Conservation (phyloP, 2,329 filamentous ascomycete genomes). For the Purpureocillium lavendulum region DNA sequence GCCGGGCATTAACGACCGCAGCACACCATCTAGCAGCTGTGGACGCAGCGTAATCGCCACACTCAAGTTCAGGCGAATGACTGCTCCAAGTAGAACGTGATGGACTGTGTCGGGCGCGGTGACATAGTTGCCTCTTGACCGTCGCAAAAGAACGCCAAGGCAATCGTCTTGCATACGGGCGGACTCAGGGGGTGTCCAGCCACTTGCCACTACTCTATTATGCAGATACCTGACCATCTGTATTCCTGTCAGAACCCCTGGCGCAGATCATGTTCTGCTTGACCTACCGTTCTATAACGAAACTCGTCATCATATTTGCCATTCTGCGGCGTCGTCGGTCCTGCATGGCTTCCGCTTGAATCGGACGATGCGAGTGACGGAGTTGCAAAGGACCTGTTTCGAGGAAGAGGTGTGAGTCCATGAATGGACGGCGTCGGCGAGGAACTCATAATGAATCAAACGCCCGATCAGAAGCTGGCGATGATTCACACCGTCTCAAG, state of each 20-base stretch:
- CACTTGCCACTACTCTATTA: conserved; percentile 17
- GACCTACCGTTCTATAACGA: conserved; percentile 20
- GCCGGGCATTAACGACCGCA: conserved; percentile 27
- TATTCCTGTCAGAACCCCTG: not conserved
- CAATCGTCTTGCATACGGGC: conserved; percentile 11
- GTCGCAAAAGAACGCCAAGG: conserved; percentile 27
- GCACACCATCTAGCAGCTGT: conserved; percentile 35
- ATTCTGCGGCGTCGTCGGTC: conserved; percentile 1
- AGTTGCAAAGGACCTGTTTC: conserved; percentile 5
- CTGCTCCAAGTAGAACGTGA: conserved; percentile 28
- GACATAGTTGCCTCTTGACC: conserved; percentile 30
- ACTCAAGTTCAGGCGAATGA: conserved; percentile 33
- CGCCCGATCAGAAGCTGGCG: too few relatives aligned
- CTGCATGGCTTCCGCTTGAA: conserved; percentile 1
- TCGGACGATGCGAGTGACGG: conserved; percentile 1
- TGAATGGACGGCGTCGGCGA: conserved; percentile 1
- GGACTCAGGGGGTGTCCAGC: conserved; percentile 18
- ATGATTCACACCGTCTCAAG: too few relatives aligned
- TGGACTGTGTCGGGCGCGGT: conserved; percentile 29
- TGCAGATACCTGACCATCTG: conserved; percentile 23
- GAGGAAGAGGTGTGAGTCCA: conserved; percentile 1
- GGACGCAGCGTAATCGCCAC: conserved; percentile 41
- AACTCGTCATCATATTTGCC: conserved; percentile 18
- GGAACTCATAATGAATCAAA: conserved; percentile 2
- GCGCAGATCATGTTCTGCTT: not conserved